Evolutionary conservation across 2,329 filamentous ascomycete genomes (phyloP), one percentile per base, ranked within the genome.

Genomic region (Colletotrichum lini): DNA sequence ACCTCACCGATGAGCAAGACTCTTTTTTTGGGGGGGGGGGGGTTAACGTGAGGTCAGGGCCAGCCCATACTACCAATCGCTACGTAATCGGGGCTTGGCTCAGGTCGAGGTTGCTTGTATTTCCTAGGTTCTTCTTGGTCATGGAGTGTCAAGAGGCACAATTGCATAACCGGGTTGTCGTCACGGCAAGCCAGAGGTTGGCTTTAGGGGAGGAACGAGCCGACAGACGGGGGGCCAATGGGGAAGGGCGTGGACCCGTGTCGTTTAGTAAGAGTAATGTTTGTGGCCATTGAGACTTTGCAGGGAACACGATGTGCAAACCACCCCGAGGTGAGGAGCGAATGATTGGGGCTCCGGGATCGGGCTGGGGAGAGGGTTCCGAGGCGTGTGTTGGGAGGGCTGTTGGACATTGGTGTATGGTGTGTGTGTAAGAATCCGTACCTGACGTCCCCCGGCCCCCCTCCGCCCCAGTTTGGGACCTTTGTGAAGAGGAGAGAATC

Each of bases 111-210:
- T 42, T 35, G 10, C 12, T 38, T 5, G 45, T n/a, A 12, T 5
- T 21, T 50, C 64, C 56, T 35, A 35, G 57, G 26, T 59, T 65
- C 26, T 54, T 65, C 38, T 65, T 65, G 67, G 67, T 69, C 67
- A 69, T 52, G 54, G 44, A 42, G 21, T 65, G 47, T 59, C 15
- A 47, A 7, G 44, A 44, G 15, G 45, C 26, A 15, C 26, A 35
- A n/a, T 6, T 65, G 45, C 21, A 45, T 21, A 21, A 49, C 18
- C 18, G 7, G 26, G n/a, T 21, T 60, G n/a, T 21, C 21, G 50
- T 57, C 26, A 30, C 26, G 26, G 26, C 26, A 30, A 30, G 23
- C 21, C 35, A 38, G 35, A 7, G 1, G 42, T n/a, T 40, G n/a
- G 21, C n/a, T 23, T 57, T 49, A 9, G 4, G n/a, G 18, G 10